Evolutionary conservation across 352 stramenopile genomes (phyloP), one percentile per base, ranked within the genome.

Genomic region (Phytophthora meadii): DNA sequence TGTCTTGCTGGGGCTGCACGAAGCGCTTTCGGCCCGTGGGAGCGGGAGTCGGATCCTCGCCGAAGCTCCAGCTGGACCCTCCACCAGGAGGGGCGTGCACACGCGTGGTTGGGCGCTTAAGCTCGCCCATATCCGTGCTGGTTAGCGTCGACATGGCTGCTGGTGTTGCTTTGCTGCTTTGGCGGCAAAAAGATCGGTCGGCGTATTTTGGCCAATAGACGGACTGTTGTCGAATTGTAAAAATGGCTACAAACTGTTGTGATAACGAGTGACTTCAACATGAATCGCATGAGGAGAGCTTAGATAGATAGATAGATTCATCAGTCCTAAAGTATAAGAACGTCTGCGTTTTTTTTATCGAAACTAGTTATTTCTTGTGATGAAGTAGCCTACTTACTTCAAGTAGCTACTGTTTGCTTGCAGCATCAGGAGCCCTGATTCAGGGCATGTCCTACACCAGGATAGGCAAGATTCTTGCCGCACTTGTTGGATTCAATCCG

Each of bases 71-170:
- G 74, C 63, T 92, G 52, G 87, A 93, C 14, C 84, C 83, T n/a
- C 87, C 87, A 6, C 87, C 87, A 0, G 87, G 87, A 9, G 87
- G 87, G 10, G 87, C 87, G 61, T 93, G 84, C 48, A 95, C 82
- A 34, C 87, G 87, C 58, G 87, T 95, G 8, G 82, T 92, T 17
- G 87, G 87, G 45, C 87, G 85, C 75, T 92, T 93, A 54, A 95
- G 80, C 59, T 93, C 83, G 57, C 83, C 82, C 55, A 95, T 90
- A 50, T 95, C 87, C 1, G 82, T 70, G 68, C 85, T 94, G 49
- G 87, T 95, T 44, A 95, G 71, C 27, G 87, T 94, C 68, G 85
- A 94, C 87, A 95, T 95, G 40, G 5, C 39, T 61, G 10, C 2
- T 24, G n/a, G 2, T 22, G 37, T 6, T 42, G 46, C n/a, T 32